Conservation (phyloP, 2,329 filamentous ascomycete genomes). For the Lachnellula subtilissima region DNA sequence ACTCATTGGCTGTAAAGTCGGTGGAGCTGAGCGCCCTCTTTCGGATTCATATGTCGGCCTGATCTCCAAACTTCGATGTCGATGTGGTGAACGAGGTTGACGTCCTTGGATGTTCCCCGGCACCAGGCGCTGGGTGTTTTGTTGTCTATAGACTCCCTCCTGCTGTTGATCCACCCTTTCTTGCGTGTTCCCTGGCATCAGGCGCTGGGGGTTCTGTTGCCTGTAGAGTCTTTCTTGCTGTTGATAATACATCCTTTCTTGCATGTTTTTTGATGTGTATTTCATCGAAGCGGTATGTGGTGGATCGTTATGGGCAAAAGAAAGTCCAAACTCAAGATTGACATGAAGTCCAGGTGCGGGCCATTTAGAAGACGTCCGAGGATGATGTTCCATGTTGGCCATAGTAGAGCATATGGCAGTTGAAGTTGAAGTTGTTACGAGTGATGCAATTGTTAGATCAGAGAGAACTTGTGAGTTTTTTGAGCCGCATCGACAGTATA, state of each 20-base stretch:
- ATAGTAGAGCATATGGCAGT: constrained; percentile 6
- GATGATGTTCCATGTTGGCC: constrained; percentile 16
- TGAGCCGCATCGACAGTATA: constrained; percentile 6
- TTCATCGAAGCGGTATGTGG: constrained; percentile 22
- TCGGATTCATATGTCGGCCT: constrained; percentile 7
- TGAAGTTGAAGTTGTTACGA: neutral
- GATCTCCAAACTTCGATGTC: constrained; percentile 7
- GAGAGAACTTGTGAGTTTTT: neutral
- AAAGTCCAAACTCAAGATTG: constrained; percentile 28
- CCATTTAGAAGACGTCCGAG: constrained; percentile 18
- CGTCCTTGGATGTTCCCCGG: constrained; percentile 4
- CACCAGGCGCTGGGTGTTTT: neutral
- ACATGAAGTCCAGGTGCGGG: constrained; percentile 24
- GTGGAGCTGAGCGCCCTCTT: constrained; percentile 28
- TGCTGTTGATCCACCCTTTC: constrained; percentile 10
- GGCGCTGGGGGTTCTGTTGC: neutral
- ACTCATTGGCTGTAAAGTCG: constrained; percentile 11
- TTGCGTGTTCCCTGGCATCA: constrained; percentile 2
- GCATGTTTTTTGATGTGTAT: constrained; percentile 26
- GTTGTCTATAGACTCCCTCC: constrained; percentile 7
- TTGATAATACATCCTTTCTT: constrained; percentile 19
- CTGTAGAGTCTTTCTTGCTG: constrained; percentile 12
- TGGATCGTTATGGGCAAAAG: constrained; percentile 19
- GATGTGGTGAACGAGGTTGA: constrained; percentile 1
- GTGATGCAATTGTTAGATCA: neutral